A percentile compares a stretch with the other conserved stretches of the same genome.
Evolutionary conservation across 2,329 filamentous ascomycete species (phyloP).

Genomic region (Aureobasidium lini): DNA sequence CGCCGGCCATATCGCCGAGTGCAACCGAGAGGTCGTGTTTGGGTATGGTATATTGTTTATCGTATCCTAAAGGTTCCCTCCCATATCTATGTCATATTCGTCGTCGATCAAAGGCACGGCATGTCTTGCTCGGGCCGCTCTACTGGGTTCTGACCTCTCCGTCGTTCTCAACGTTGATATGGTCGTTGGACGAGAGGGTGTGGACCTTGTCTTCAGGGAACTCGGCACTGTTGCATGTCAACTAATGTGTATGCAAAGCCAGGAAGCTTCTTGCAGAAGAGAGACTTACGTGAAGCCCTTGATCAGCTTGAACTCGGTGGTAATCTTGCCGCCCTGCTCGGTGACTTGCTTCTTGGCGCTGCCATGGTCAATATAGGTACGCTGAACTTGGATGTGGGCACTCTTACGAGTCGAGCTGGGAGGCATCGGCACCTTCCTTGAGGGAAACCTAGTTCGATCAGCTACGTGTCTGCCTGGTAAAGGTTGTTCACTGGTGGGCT

Average conservation of each 20-base stretch:
- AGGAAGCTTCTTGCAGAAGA: neutral
- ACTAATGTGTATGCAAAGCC: neutral
- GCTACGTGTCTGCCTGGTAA: neutral
- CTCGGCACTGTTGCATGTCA: slow-evolving; percentile 38
- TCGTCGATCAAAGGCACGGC: neutral
- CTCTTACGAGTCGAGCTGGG: slow-evolving; percentile 62
- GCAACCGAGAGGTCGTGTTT: neutral
- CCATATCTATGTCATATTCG: slow-evolving; percentile 1
- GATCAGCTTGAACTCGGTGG: slow-evolving; percentile 76
- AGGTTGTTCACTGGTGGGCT: slow-evolving; percentile 6
- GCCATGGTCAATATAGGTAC: slow-evolving; percentile 14
- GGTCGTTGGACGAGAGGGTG: slow-evolving; percentile 59
- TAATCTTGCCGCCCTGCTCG: slow-evolving; percentile 75
- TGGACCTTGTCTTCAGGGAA: slow-evolving; percentile 51
- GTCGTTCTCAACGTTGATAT: slow-evolving; percentile 75
- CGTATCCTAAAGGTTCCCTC: neutral
- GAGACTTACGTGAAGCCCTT: slow-evolving; percentile 79
- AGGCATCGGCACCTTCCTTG: slow-evolving; percentile 59
- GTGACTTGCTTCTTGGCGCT: slow-evolving; percentile 70
- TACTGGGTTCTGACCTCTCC: slow-evolving; percentile 63
- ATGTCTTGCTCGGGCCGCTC: neutral
- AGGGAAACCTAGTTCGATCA: slow-evolving; percentile 59
- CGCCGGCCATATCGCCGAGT: neutral
- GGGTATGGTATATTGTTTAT: neutral
- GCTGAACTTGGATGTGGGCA: neutral